Evolutionary conservation across 129 eudicot species (phyloP).

Genomic region (Centrapalus pauciflorus): DNA sequence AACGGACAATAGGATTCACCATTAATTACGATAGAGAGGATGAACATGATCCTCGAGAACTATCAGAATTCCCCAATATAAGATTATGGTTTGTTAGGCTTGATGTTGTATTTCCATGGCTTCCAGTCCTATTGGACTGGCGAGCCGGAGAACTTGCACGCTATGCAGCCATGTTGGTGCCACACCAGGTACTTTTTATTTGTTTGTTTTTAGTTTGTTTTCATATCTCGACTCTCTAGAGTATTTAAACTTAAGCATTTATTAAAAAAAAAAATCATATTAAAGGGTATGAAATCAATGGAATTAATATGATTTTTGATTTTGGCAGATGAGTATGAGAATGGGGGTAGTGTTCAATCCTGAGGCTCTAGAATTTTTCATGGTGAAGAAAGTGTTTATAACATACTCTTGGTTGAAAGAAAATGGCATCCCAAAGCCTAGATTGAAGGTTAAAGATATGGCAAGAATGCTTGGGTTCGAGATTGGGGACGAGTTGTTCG

Average conservation of each 20-base stretch:
- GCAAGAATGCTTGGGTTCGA: slow-evolving; percentile 97
- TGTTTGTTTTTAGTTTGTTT: too few species aligned
- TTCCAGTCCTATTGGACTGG: slow-evolving; percentile 81
- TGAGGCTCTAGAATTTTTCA: slow-evolving; percentile 84
- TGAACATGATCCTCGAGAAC: slow-evolving; percentile 69
- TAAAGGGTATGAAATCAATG: too few species aligned
- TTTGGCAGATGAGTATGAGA: slow-evolving; percentile 76
- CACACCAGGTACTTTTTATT: slow-evolving; percentile 83
- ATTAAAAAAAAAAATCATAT: too few species aligned
- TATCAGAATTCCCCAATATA: slow-evolving; percentile 81
- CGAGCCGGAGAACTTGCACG: slow-evolving; percentile 97
- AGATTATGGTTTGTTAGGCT: slow-evolving; percentile 93
- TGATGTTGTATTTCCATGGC: slow-evolving; percentile 87
- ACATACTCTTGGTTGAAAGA: slow-evolving; percentile 83
- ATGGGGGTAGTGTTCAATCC: slow-evolving; percentile 95
- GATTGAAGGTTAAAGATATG: slow-evolving; percentile 79
- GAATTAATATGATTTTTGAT: not conserved
- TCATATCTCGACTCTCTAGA: too few species aligned
- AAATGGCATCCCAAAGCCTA: slow-evolving; percentile 67
- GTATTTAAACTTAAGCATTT: too few species aligned
- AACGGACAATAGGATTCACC: slow-evolving; percentile 80
- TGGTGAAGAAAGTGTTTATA: slow-evolving; percentile 76
- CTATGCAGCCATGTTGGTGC: slow-evolving; percentile 92
- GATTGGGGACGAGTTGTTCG: slow-evolving; percentile 86
- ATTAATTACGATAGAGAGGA: slow-evolving; percentile 72